Evolutionary conservation across 257 asterid genomes (phyloP).

Genomic region (Solanum chilense): DNA sequence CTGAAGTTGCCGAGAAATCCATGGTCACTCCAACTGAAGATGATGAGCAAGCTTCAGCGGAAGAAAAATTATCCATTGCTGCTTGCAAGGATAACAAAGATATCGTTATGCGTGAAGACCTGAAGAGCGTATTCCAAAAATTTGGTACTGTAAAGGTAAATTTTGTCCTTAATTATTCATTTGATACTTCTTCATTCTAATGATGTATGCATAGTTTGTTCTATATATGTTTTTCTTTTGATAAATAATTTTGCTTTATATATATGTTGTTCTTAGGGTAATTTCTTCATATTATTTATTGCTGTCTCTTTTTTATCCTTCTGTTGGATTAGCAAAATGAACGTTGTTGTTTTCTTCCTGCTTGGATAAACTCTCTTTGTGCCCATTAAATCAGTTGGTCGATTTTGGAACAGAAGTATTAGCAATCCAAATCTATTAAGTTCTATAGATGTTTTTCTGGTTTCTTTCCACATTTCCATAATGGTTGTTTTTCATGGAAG

Average conservation of each 20-base stretch:
- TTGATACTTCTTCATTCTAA: background rate
- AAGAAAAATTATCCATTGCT: slow-evolving; percentile 22
- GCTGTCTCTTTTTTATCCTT: background rate
- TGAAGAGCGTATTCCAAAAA: slow-evolving; percentile 49
- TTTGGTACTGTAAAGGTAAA: slow-evolving; percentile 84
- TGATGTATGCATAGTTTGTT: background rate
- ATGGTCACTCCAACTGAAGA: slow-evolving; percentile 14
- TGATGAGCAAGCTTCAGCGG: slow-evolving; percentile 25
- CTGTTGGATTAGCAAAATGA: background rate
- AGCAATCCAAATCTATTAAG: background rate
- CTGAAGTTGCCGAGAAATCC: slow-evolving; percentile 35
- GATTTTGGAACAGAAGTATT: background rate
- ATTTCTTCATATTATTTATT: background rate
- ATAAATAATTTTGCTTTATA: background rate
- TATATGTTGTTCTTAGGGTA: background rate
- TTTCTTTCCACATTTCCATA: background rate
- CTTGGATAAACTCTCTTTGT: background rate
- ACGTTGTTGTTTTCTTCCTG: background rate
- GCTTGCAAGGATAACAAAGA: slow-evolving; percentile 57
- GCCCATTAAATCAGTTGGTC: background rate
- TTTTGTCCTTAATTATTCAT: background rate
- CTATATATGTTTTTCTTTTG: background rate
- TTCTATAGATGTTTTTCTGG: background rate
- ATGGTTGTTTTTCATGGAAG: background rate
- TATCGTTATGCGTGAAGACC: slow-evolving; percentile 81